Conservation (phyloP, 75 land plant species). For the Selaginella tamariscina region DNA sequence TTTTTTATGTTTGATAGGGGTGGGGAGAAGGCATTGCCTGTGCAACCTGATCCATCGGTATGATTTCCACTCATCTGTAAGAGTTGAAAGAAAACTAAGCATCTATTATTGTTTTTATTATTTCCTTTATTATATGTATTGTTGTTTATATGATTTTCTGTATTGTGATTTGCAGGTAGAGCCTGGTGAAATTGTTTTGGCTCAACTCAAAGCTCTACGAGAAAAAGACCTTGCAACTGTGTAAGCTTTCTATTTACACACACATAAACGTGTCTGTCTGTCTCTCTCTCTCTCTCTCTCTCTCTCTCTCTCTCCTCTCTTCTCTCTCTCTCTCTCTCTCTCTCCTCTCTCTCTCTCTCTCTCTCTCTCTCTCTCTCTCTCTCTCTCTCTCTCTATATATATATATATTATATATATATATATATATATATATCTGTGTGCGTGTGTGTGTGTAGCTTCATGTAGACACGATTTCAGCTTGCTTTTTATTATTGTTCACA, state of each 20-base stretch:
- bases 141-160: not conserved
- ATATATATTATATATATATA: too few species aligned
- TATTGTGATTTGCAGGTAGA: not conserved
- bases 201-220: slow-evolving; percentile 7
- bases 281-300: too few species aligned
- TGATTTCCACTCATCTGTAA: not conserved
- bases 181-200: not conserved
- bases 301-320: too few species aligned
- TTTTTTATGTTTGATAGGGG: not conserved
- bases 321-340: too few species aligned
- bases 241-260: not conserved
- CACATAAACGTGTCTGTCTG: too few species aligned
- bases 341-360: too few species aligned
- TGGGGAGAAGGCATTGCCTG: slow-evolving; percentile 1
- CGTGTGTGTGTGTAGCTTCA: too few species aligned
- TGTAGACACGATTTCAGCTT: too few species aligned
- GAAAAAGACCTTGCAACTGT: slow-evolving; percentile 8
- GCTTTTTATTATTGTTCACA: not conserved
- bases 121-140: not conserved
- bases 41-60: not conserved
- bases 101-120: not conserved
- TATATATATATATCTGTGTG: too few species aligned
- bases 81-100: too few species aligned
- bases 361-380: too few species aligned
- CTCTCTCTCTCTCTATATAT: too few species aligned